Evolutionary conservation across 805 yeast species (phyloP).

Genomic region (Schwanniomyces yamadae): DNA sequence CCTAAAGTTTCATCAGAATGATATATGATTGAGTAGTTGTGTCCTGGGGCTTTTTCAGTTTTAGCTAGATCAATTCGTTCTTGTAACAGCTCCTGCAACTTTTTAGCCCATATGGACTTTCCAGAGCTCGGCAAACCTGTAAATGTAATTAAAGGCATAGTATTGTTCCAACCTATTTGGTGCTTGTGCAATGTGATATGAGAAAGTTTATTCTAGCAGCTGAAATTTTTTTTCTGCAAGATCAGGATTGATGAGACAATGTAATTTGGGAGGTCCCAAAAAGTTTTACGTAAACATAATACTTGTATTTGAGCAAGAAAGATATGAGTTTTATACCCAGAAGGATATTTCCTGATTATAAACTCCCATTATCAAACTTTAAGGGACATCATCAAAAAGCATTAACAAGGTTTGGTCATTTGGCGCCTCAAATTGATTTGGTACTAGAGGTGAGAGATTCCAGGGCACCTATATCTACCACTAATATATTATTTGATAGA

Average conservation of each 20-base stretch:
- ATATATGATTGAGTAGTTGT: slow-evolving; percentile 58
- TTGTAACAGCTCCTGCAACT: slow-evolving; percentile 50
- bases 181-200: too few species aligned
- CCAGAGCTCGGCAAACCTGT: slow-evolving; percentile 89
- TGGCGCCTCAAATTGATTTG: slow-evolving; percentile 79
- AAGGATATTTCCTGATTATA: slow-evolving; percentile 67
- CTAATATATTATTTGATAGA: slow-evolving; percentile 75
- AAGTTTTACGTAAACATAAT: too few species aligned
- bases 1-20: slow-evolving; percentile 81
- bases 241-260: too few species aligned
- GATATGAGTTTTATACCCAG: slow-evolving; percentile 62
- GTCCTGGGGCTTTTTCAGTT: slow-evolving; percentile 45
- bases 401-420: slow-evolving; percentile 57
- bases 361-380: slow-evolving; percentile 70
- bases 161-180: not conserved
- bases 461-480: slow-evolving; percentile 82
- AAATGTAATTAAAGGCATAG: slow-evolving; percentile 81
- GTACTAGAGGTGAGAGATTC: slow-evolving; percentile 85
- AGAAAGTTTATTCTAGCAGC: not conserved
- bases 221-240: not conserved
- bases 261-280: too few species aligned
- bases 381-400: slow-evolving; percentile 91
- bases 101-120: slow-evolving; percentile 70
- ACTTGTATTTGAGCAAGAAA: too few species aligned
- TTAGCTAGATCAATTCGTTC: slow-evolving; percentile 40